These are phyloP conservation scores for Phytophthora tubulina DNA, from an alignment of 352 stramenopile species.

Conservation along the genomic window DNA sequence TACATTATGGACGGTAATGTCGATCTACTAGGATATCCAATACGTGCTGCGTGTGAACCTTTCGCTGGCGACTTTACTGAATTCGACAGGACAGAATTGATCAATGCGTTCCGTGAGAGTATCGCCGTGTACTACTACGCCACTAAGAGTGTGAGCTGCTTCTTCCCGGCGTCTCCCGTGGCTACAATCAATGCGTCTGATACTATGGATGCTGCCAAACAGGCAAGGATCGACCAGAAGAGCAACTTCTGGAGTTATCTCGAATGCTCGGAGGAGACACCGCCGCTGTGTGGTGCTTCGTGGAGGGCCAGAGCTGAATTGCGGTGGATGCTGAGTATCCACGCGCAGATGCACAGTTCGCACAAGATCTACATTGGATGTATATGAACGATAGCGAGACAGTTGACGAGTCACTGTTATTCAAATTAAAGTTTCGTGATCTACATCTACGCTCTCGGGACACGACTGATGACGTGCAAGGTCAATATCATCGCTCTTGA, in stretches of 20 bases:
- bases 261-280: no score
- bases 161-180: slow-evolving; percentile 26
- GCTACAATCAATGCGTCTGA: not conserved
- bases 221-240: slow-evolving; percentile 33
- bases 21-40: slow-evolving; percentile 45
- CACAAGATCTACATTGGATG: not conserved
- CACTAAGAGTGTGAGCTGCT: slow-evolving; percentile 46
- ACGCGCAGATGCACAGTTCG: not conserved
- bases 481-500: slow-evolving; percentile 4
- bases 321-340: no score
- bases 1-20: slow-evolving; percentile 56
- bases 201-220: slow-evolving; percentile 35
- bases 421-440: not conserved
- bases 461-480: slow-evolving; percentile 15
- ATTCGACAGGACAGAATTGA: slow-evolving; percentile 27
- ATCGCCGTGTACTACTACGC: slow-evolving; percentile 64
- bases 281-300: no score
- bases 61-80: slow-evolving; percentile 38
- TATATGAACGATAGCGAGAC: not conserved
- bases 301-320: no score
- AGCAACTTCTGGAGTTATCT: no score
- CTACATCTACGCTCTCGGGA: slow-evolving; percentile 3
- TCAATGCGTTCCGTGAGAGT: slow-evolving; percentile 47
- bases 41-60: slow-evolving; percentile 46
- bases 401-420: not conserved